Conservation (phyloP, 2,329 filamentous ascomycete species). For the Diaporthe humulicola region DNA sequence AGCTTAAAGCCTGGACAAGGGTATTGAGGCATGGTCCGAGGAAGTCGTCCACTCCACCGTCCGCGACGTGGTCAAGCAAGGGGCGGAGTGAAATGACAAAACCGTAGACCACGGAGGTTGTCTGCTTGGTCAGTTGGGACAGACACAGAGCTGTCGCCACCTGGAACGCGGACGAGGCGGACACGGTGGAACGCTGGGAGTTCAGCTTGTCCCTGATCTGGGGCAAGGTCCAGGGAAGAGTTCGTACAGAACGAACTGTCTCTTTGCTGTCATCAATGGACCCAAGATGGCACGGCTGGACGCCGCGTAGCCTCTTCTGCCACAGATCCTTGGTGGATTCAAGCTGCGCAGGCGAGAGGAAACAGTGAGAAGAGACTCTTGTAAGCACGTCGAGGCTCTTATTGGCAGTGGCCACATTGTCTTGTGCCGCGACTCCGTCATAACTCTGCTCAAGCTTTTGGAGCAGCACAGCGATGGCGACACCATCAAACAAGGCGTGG, state of each 20-base stretch:
- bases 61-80: conserved; percentile 32
- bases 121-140: conserved; percentile 37
- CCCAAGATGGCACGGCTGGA: conserved; percentile 22
- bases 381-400: conserved; percentile 28
- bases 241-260: conserved; percentile 20
- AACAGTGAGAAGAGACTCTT: conserved; percentile 26
- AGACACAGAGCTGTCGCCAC: conserved; percentile 41
- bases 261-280: conserved; percentile 23
- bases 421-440: background rate
- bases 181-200: conserved; percentile 20
- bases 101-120: conserved; percentile 39
- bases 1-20: conserved; percentile 39
- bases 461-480: conserved; percentile 39
- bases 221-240: conserved; percentile 23
- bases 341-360: conserved; percentile 12
- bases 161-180: conserved; percentile 41
- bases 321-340: conserved; percentile 21
- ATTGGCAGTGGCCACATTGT: background rate
- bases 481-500: conserved; percentile 44
- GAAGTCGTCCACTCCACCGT: conserved; percentile 33
- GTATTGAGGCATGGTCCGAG: conserved; percentile 45
- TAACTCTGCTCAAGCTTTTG: conserved; percentile 40
- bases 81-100: conserved; percentile 42
- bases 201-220: conserved; percentile 37
- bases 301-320: conserved; percentile 31